Evolutionary conservation across 148 eudicot genomes (phyloP).

Genomic region (Selenicereus undatus): DNA sequence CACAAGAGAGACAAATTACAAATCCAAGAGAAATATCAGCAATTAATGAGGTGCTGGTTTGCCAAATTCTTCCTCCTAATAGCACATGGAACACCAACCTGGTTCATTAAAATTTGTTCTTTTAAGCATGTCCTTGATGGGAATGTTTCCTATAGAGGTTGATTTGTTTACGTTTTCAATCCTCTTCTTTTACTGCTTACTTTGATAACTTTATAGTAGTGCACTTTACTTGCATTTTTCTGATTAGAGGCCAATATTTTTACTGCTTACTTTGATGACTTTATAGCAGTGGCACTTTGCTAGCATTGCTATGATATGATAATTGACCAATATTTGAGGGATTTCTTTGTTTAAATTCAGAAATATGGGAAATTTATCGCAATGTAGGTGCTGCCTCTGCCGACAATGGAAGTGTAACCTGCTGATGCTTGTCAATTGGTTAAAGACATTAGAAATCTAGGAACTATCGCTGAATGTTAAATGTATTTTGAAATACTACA

Average conservation of each 20-base stretch:
- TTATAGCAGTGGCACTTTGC: not conserved
- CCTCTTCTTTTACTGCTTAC: too few relatives aligned
- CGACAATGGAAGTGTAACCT: not conserved
- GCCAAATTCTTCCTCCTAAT: too few relatives aligned
- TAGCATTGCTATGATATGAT: not conserved
- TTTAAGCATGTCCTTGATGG: too few relatives aligned
- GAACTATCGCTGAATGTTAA: not conserved
- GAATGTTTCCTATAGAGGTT: too few relatives aligned
- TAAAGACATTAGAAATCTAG: not conserved
- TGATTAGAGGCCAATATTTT: not conserved
- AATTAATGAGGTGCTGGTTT: too few relatives aligned
- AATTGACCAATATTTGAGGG: not conserved
- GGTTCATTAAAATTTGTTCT: too few relatives aligned
- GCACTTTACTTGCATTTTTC: not conserved
- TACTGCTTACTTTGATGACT: not conserved
- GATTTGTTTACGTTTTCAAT: not conserved
- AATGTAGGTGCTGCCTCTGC: not conserved
- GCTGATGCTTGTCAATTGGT: not conserved
- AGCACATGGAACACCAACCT: too few relatives aligned
- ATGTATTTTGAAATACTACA: not conserved
- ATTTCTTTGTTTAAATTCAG: not conserved
- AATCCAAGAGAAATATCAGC: too few relatives aligned
- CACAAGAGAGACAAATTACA: too few relatives aligned
- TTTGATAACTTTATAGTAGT: not conserved
- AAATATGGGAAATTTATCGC: not conserved